phyloP scores from a whole-genome alignment of 1,284 basidiomycete genomes.

The Ustilago xerochloae region DNA sequence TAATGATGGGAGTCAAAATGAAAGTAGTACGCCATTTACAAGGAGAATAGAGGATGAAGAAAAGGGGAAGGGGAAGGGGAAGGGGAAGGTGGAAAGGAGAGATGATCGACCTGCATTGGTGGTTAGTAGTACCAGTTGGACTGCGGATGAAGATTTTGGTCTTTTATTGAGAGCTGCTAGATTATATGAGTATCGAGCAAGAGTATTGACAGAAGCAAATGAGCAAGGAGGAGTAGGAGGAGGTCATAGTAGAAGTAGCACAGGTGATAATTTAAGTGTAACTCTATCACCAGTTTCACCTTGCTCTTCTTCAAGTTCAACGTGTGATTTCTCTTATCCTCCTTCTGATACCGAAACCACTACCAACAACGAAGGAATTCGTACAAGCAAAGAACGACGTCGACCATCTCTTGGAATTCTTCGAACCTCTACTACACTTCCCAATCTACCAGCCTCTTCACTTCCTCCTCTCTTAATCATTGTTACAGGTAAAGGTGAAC shows the following conservation, averaged over 20 bases:
- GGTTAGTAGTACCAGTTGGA: slow-evolving; percentile 96
- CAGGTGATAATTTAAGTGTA: slow-evolving; percentile 17
- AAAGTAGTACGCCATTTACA: slow-evolving; percentile 58
- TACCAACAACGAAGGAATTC: slow-evolving; percentile 3
- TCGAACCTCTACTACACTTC: slow-evolving; percentile 24
- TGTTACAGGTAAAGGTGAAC: slow-evolving; percentile 91
- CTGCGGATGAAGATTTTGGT: slow-evolving; percentile 93
- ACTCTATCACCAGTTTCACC: slow-evolving; percentile 30
- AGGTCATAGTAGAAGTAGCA: slow-evolving; percentile 26
- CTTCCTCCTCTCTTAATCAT: slow-evolving; percentile 74
- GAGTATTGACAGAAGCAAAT: slow-evolving; percentile 24
- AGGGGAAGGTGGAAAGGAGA: slow-evolving; percentile 13
- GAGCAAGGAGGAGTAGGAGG: not conserved
- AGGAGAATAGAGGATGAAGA: not conserved
- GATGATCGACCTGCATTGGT: slow-evolving; percentile 80
- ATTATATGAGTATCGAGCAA: slow-evolving; percentile 76
- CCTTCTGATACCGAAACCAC: not conserved
- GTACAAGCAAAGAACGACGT: slow-evolving; percentile 30
- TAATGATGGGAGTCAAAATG: slow-evolving; percentile 3
- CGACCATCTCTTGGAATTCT: slow-evolving; percentile 37
- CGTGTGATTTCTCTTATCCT: slow-evolving; percentile 6
- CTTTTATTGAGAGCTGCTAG: slow-evolving; percentile 72
- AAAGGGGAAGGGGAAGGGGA: not conserved
- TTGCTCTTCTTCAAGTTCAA: slow-evolving; percentile 9
- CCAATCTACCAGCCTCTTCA: slow-evolving; percentile 25